These are phyloP conservation scores for Botrytis fragariae DNA, from an alignment of 2,329 filamentous ascomycete species.

Conservation along the genomic window DNA sequence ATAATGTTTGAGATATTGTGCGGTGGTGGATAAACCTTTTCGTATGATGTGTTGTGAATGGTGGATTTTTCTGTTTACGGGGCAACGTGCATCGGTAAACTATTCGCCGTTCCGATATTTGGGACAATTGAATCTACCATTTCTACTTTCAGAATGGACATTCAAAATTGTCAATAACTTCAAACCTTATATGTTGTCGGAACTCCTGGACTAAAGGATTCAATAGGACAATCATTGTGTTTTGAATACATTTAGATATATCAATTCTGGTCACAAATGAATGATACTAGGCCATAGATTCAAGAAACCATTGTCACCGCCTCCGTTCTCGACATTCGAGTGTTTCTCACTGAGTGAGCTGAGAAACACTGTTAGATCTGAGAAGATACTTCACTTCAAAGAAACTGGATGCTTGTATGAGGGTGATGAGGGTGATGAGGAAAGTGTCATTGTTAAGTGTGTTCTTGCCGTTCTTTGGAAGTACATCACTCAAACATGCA, in stretches of 20 bases:
- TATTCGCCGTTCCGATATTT: conserved; percentile 9
- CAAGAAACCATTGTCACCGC: not conserved
- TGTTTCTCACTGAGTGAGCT: not conserved
- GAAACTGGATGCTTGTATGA: not conserved
- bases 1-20: conserved; percentile 14
- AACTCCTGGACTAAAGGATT: too few species aligned
- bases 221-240: not conserved
- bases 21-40: conserved; percentile 18
- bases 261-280: not conserved
- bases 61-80: conserved; percentile 19
- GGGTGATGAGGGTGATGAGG: not conserved
- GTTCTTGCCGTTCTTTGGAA: not conserved
- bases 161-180: not conserved
- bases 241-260: not conserved
- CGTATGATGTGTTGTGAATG: conserved; percentile 13
- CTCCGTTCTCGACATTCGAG: not conserved
- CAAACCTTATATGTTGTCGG: not conserved
- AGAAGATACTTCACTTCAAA: not conserved
- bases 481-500: not conserved
- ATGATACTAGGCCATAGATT: not conserved
- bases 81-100: conserved; percentile 18
- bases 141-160: not conserved
- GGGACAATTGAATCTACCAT: not conserved
- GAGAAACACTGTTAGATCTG: not conserved
- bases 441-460: not conserved